These are phyloP conservation scores for Saturnispora quitensis DNA, from an alignment of 805 yeast genomes.

Conservation along the genomic window DNA sequence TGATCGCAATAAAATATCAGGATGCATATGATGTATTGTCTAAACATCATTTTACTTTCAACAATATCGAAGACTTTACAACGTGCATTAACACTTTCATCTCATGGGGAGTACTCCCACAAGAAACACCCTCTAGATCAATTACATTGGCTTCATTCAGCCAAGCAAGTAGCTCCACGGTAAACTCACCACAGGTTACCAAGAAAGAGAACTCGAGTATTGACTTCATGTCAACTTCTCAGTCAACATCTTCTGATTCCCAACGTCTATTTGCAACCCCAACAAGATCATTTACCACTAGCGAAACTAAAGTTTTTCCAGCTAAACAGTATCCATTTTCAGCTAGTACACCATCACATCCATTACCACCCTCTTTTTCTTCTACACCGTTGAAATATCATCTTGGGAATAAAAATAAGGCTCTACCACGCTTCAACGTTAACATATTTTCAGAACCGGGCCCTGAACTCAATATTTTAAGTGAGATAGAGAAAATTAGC, in stretches of 20 bases:
- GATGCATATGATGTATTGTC: not conserved
- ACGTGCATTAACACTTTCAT: not conserved
- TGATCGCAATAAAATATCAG: slow-evolving; percentile 6
- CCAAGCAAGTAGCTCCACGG: not conserved
- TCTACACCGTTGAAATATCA: not conserved
- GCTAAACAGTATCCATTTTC: not conserved
- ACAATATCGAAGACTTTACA: not conserved
- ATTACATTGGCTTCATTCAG: not conserved
- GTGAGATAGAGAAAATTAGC: not conserved
- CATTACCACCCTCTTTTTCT: not conserved
- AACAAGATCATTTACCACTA: not conserved
- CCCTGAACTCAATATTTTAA: not conserved
- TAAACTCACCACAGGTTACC: not conserved
- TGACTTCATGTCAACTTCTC: not conserved
- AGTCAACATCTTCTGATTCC: not conserved
- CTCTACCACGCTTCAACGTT: not conserved
- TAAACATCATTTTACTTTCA: slow-evolving; percentile 1
- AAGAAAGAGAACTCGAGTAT: not conserved
- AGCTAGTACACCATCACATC: not conserved
- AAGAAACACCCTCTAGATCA: not conserved
- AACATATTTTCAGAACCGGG: not conserved
- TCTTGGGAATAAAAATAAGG: not conserved
- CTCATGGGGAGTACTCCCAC: not conserved
- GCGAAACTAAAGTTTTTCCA: not conserved
- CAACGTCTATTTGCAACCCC: not conserved